These are phyloP conservation scores for Brettanomyces naardenensis DNA, from an alignment of 805 yeast species.

Conservation along the genomic window DNA sequence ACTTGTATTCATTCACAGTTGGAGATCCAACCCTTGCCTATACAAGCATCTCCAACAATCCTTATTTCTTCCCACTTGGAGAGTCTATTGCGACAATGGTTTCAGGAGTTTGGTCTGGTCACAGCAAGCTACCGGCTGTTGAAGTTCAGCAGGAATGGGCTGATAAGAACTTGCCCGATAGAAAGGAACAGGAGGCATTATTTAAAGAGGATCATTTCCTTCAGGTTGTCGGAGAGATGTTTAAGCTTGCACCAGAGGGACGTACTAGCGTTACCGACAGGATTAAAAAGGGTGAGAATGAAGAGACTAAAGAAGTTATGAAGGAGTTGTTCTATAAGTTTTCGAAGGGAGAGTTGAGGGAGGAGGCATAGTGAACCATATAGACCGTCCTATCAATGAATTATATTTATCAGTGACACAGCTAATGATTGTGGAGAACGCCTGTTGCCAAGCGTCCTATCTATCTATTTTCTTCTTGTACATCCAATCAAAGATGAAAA, in stretches of 20 bases:
- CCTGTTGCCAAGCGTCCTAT: too few relatives aligned
- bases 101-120: slow-evolving; percentile 49
- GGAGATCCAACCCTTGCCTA: slow-evolving; percentile 35
- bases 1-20: slow-evolving; percentile 27
- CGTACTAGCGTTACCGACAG: slow-evolving; percentile 7
- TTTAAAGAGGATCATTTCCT: slow-evolving; percentile 9
- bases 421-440: too few relatives aligned
- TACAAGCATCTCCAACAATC: slow-evolving; percentile 33
- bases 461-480: too few relatives aligned
- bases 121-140: slow-evolving; percentile 29
- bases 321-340: slow-evolving; percentile 8
- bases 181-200: slow-evolving; percentile 10
- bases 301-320: slow-evolving; percentile 6
- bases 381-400: too few relatives aligned
- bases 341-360: slow-evolving; percentile 6
- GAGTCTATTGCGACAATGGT: slow-evolving; percentile 44
- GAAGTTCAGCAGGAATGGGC: slow-evolving; percentile 13
- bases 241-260: slow-evolving; percentile 7
- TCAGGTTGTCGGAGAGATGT: slow-evolving; percentile 7
- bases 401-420: too few relatives aligned
- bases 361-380: too few relatives aligned
- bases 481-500: too few relatives aligned
- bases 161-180: slow-evolving; percentile 8
- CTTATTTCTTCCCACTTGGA: slow-evolving; percentile 39
- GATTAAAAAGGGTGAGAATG: slow-evolving; percentile 4